Evolutionary conservation across 139 green algal genomes (phyloP), one percentile per base, ranked within the genome.

Genomic region (Marvania coccoides): DNA sequence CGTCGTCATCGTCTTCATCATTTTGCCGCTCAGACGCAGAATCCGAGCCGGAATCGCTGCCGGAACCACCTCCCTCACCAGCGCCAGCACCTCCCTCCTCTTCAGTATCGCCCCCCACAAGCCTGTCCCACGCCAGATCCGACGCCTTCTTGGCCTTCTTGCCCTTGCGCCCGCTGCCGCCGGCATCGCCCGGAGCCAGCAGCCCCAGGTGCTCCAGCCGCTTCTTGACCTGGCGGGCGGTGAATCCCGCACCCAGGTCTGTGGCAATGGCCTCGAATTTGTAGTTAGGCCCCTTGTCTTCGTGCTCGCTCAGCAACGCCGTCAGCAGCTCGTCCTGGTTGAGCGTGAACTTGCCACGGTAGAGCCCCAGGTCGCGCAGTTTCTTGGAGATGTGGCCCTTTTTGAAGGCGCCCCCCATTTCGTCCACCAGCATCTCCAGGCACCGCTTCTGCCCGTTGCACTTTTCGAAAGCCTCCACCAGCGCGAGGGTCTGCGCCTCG

Each of bases 311-410:
- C 14, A 61, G 71, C 29, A 75, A 37, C 6, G 23, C 40, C 26
- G 34, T 42, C 58, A 80, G 37, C n/a, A 46, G 54, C 23, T 65
- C 35, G 23, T 70, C 40, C 71, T 84, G 74, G 2, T 12, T n/a
- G 3, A 47, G 38, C 14, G 71, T 85, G 37, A 84, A 58, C 57
- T 74, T 73, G 51, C 78, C 78, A 6, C 38, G 34, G 24, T 51
- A 58, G 40, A 85, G 60, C 6, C 70, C 78, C 71, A 85, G 60
- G 23, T 61, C 71, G 56, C 72, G 74, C 23, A 85, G 70, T 62
- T 85, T 65, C 28, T 61, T 61, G 3, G 35, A 61, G 36, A 85
- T 59, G 24, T 73, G 67, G 2, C 30, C 26, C 62, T 73, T 78
- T 48, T 71, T 75, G 38, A 75, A 71, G n/a, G 35, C 7, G 6